Percentiles rank a stretch among this genome's conserved stretches.
phyloP scores from a whole-genome alignment of 1,139 yeast genomes.

The Debaryomycetaceae sp. region DNA sequence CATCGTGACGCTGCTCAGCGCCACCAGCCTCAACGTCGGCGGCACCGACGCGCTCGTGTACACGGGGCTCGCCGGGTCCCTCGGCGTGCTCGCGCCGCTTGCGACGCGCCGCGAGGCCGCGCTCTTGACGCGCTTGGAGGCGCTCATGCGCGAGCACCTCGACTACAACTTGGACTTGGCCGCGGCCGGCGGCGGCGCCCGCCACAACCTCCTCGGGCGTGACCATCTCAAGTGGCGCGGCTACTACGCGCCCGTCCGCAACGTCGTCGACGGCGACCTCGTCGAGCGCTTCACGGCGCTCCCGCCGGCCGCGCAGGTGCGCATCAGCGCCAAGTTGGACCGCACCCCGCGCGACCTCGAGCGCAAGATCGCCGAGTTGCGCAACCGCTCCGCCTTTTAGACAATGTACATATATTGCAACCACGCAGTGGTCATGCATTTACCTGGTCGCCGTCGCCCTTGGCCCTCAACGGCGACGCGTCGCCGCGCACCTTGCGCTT shows the following conservation, averaged over 20 bases:
- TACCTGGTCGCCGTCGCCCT: constrained; percentile 10
- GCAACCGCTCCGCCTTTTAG: constrained; percentile 45
- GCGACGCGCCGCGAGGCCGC: constrained; percentile 58
- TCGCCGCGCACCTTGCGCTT: constrained; percentile 19
- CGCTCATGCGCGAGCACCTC: constrained; percentile 35
- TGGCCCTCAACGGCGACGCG: constrained; percentile 9
- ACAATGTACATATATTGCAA: constrained; percentile 3
- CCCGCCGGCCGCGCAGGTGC: constrained; percentile 32
- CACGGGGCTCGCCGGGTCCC: constrained; percentile 75
- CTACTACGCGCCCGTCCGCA: constrained; percentile 71
- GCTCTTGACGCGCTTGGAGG: constrained; percentile 55
- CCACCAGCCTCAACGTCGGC: constrained; percentile 53
- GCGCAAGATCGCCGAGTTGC: constrained; percentile 54
- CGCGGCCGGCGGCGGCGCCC: constrained; percentile 16
- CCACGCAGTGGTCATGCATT: constrained; percentile 10
- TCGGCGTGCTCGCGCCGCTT: constrained; percentile 72
- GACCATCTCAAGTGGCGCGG: constrained; percentile 69
- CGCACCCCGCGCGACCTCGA: constrained; percentile 58
- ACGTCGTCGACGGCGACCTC: constrained; percentile 84
- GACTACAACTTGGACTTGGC: constrained; percentile 27
- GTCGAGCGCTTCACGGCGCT: constrained; percentile 54
- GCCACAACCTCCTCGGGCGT: constrained; percentile 48
- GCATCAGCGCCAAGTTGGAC: constrained; percentile 51
- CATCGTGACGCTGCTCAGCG: constrained; percentile 57
- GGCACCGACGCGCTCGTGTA: constrained; percentile 66